phyloP scores from a whole-genome alignment of 1,284 basidiomycete genomes.

The Exobasidium cylindrosporum region DNA sequence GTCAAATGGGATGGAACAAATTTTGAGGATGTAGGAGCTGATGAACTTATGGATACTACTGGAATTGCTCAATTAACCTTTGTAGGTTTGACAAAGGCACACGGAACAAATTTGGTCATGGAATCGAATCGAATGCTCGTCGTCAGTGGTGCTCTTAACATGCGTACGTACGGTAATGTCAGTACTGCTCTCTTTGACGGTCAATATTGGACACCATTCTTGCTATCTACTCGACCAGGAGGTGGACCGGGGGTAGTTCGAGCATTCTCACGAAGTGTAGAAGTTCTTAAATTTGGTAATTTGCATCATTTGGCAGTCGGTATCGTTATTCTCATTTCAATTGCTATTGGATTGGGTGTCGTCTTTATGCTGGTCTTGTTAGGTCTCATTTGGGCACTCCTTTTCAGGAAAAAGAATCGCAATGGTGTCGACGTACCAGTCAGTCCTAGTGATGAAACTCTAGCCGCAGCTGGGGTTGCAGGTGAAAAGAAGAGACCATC shows the following conservation, averaged over 20 bases:
- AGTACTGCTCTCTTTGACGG: conserved; percentile 81
- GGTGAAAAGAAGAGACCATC: conserved; percentile 43
- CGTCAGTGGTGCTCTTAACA: conserved; percentile 75
- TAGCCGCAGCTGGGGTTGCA: conserved; percentile 18
- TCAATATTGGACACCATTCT: conserved; percentile 74
- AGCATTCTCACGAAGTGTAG: conserved; percentile 68
- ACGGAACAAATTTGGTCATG: conserved; percentile 69
- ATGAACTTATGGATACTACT: conserved; percentile 60
- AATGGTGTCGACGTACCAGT: conserved; percentile 29
- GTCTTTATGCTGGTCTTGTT: conserved; percentile 85
- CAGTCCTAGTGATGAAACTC: conserved; percentile 35
- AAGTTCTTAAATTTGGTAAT: conserved; percentile 46
- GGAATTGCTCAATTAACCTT: conserved; percentile 79
- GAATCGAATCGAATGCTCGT: conserved; percentile 84
- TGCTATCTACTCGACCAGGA: conserved; percentile 67
- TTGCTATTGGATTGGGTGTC: conserved; percentile 90
- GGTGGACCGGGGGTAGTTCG: conserved; percentile 73
- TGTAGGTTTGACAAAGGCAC: conserved; percentile 74
- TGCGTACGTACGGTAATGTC: conserved; percentile 66
- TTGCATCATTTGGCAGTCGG: conserved; percentile 68
- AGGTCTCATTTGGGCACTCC: conserved; percentile 81
- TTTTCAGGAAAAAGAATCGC: conserved; percentile 18
- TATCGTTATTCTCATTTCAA: conserved; percentile 91
- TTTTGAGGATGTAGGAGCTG: conserved; percentile 24
- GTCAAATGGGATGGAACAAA: conserved; percentile 40